Conservation (phyloP, 2,329 filamentous ascomycete genomes). For the Periconia digitata region DNA sequence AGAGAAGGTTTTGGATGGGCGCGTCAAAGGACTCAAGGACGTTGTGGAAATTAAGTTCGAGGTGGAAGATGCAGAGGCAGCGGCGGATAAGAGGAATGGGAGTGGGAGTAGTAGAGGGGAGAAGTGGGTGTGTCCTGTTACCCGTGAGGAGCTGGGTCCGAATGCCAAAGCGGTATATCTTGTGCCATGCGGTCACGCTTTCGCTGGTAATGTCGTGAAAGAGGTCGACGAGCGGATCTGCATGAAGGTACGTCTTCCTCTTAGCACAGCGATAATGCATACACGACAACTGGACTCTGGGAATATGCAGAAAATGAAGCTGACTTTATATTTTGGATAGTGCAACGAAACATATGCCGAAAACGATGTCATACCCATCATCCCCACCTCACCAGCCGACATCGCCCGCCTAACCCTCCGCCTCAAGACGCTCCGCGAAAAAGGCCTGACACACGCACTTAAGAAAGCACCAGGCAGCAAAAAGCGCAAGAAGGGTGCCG, state of each 20-base stretch:
- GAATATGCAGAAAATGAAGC: too few species aligned
- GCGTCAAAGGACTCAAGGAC: slow-evolving; percentile 79
- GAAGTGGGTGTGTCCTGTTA: slow-evolving; percentile 82
- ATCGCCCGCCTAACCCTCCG: slow-evolving; percentile 67
- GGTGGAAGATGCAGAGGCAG: slow-evolving; percentile 43
- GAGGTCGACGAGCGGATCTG: slow-evolving; percentile 71
- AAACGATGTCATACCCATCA: slow-evolving; percentile 79
- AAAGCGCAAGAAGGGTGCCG: slow-evolving; percentile 74
- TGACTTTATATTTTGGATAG: too few species aligned
- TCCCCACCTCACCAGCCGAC: slow-evolving; percentile 72
- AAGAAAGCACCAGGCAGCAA: slow-evolving; percentile 72
- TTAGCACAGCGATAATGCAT: too few species aligned
- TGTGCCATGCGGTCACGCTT: slow-evolving; percentile 93
- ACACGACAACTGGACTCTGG: too few species aligned
- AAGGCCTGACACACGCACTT: slow-evolving; percentile 79
- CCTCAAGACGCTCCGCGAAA: slow-evolving; percentile 67
- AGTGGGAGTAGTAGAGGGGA: slow-evolving; percentile 46
- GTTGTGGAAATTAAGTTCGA: slow-evolving; percentile 84
- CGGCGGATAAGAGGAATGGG: slow-evolving; percentile 43
- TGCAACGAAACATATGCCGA: slow-evolving; percentile 74
- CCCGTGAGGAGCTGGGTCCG: slow-evolving; percentile 81
- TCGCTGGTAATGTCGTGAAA: slow-evolving; percentile 81
- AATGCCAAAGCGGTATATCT: slow-evolving; percentile 81
- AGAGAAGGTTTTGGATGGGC: slow-evolving; percentile 60
- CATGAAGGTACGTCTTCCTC: slow-evolving; percentile 54